Evolutionary conservation across 345 rosid genomes (phyloP).

Genomic region (Lumnitzera racemosa): DNA sequence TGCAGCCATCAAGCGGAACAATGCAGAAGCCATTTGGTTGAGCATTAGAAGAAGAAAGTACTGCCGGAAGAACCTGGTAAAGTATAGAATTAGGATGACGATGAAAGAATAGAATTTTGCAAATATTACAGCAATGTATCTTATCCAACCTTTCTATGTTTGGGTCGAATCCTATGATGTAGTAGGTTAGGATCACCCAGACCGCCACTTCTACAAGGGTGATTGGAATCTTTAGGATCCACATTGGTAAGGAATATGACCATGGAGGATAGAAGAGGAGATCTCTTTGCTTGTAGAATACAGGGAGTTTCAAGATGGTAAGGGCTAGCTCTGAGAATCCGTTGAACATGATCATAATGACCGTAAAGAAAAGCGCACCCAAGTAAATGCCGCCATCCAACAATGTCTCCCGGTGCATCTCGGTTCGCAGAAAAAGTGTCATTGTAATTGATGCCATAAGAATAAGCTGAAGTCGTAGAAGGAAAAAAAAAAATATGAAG

Average conservation of each 20-base stretch:
- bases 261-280: conserved; percentile 76
- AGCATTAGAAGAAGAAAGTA: conserved; percentile 34
- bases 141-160: conserved; percentile 28
- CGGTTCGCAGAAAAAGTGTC: conserved; percentile 62
- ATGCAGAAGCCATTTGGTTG: conserved; percentile 51
- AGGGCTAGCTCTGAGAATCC: conserved; percentile 74
- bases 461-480: conserved; percentile 39
- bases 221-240: conserved; percentile 80
- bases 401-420: conserved; percentile 52
- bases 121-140: neutral
- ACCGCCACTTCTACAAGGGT: conserved; percentile 45
- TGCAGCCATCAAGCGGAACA: conserved; percentile 49
- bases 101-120: neutral
- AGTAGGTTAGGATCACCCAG: conserved; percentile 55
- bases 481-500: neutral
- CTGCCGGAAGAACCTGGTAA: conserved; percentile 49
- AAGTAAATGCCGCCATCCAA: conserved; percentile 59
- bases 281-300: conserved; percentile 92
- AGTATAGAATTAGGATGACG: conserved; percentile 5
- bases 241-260: conserved; percentile 79
- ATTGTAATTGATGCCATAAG: conserved; percentile 41
- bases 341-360: conserved; percentile 54
- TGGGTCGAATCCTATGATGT: conserved; percentile 49
- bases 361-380: conserved; percentile 57
- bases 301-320: conserved; percentile 71